Conservation (phyloP, 2,329 filamentous ascomycete species). For the Dothistroma pini region DNA sequence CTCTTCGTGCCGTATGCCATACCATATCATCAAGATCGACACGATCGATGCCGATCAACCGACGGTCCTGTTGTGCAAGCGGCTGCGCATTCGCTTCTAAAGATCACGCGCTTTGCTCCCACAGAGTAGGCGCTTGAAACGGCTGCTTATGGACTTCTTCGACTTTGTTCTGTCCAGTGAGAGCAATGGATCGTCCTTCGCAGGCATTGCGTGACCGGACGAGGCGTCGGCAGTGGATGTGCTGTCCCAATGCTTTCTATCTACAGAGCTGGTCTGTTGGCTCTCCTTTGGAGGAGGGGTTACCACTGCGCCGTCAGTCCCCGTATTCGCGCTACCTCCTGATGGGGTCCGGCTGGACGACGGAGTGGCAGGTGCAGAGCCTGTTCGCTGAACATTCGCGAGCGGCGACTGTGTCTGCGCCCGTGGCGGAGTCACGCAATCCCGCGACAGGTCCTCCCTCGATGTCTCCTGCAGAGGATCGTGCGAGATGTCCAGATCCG, state of each 20-base stretch:
- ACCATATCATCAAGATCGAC: too few relatives aligned
- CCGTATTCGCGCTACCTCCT: not conserved
- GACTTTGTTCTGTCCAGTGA: not conserved
- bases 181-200: not conserved
- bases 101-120: conserved; percentile 2
- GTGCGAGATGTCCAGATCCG: conserved; percentile 24
- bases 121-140: not conserved
- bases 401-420: not conserved
- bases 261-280: not conserved
- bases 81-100: not conserved
- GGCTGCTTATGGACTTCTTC: not conserved
- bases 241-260: not conserved
- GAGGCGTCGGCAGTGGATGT: not conserved
- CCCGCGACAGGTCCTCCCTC: conserved; percentile 14
- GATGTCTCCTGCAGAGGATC: conserved; percentile 17
- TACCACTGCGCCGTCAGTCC: not conserved
- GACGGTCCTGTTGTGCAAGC: not conserved
- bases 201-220: not conserved
- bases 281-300: not conserved
- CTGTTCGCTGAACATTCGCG: not conserved
- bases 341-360: not conserved
- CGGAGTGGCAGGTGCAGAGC: not conserved
- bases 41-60: not conserved
- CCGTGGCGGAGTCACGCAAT: not conserved
- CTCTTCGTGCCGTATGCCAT: not conserved